These are phyloP conservation scores for Gossypium arboreum DNA, from an alignment of 345 rosid species.

Conservation along the genomic window DNA sequence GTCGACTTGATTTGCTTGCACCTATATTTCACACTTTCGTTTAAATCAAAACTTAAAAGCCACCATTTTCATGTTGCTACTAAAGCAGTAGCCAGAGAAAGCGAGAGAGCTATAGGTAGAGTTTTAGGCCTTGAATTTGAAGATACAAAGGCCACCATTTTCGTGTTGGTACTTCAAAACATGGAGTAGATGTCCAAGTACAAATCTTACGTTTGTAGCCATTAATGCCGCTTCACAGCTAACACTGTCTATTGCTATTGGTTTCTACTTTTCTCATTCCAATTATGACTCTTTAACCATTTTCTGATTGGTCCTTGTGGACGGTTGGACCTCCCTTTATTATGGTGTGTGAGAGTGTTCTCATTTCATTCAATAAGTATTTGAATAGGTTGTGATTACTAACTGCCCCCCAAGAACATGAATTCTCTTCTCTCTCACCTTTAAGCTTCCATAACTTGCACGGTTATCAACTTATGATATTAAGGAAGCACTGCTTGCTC, in stretches of 20 bases:
- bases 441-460: background rate
- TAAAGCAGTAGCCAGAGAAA: background rate
- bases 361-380: slow-evolving; percentile 1
- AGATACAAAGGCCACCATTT: background rate
- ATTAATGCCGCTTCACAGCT: background rate
- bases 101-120: background rate
- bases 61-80: background rate
- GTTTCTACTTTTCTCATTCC: background rate
- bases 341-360: no score
- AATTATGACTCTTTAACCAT: background rate
- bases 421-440: background rate
- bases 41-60: slow-evolving; percentile 4
- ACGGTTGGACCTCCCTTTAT: slow-evolving; percentile 5
- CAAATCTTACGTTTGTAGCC: background rate
- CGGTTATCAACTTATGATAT: background rate
- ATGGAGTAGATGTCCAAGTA: background rate
- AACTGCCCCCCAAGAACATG: slow-evolving; percentile 6
- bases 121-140: background rate
- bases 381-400: background rate
- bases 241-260: background rate
- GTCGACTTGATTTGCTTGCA: background rate
- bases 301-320: slow-evolving; percentile 2
- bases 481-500: background rate
- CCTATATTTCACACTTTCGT: background rate
- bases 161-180: background rate